Base-by-base conservation (phyloP, 2,329 filamentous ascomycete genomes). In the Curvularia verruculosa region DNA sequence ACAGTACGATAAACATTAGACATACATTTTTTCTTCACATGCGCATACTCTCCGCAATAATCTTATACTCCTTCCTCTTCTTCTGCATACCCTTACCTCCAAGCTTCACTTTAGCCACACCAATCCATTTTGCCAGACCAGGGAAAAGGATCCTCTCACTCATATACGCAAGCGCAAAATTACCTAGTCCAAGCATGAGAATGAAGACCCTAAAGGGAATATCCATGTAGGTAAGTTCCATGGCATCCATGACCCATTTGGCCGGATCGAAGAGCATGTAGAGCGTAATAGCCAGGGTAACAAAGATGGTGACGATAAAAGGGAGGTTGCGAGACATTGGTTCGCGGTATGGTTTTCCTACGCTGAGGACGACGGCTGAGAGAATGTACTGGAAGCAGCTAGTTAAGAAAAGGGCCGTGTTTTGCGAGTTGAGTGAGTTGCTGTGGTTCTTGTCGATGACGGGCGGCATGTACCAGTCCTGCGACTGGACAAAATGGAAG, bases 341-440 rank as follows among this genome's bases (percentile, higher is more conserved):
- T 68, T 95, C 90, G 52, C 95, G 84, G 79, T 96, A 99, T 0
- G 95, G 95, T 31, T 86, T 87, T 1, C 95, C 96, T n/a, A 95
- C 91, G 67, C 90, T 96, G 28, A 99, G 83, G 1, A 98, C 89
- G 37, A 98, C 84, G 3, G 91, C 95, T 0, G 92, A 90, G 21
- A 97, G 83, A 36, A 96, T 96, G 75, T 99, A 99, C 74, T 98
- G 93, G 70, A 93, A 98, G 75, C 92, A 97, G 1, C 90, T 96
- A 5, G 93, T 82, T 28, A 98, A 79, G 80, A 99, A 99, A 1
- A 99, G 80, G 0, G 90, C 87, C 0, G 94, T 96, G 70, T 99
- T 98, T 69, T 98, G 90, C 9, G 92, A 96, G 76, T 98, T 98
- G 68, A 89, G 84, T 51, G 93, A 89, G 72, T 95, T 96, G 23